These are phyloP conservation scores for Microglena sp. DNA, from an alignment of 139 green algal species.

Conservation along the genomic window DNA sequence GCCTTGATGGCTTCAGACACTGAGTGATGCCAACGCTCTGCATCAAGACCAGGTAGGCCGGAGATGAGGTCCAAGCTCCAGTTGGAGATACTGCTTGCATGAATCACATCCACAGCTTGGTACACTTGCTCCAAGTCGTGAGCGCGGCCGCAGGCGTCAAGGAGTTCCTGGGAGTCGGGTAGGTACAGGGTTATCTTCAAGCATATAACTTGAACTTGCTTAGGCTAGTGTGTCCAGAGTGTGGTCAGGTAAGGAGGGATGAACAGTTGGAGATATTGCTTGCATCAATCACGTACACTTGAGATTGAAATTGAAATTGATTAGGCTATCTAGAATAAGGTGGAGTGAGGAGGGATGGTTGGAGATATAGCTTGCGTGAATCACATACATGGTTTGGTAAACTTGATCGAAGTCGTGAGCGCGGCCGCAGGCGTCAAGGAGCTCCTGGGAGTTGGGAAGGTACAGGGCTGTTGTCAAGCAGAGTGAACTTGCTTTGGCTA, in stretches of 20 bases:
- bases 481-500: neutral
- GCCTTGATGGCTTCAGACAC: conserved; percentile 54
- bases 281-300: too few species aligned
- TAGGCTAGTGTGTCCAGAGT: neutral
- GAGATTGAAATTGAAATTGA: too few species aligned
- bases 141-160: conserved; percentile 58
- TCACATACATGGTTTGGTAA: conserved; percentile 49
- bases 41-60: conserved; percentile 65
- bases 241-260: neutral
- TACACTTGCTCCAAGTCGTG: conserved; percentile 60
- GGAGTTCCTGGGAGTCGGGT: conserved; percentile 35
- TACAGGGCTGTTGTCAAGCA: neutral
- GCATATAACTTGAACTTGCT: neutral
- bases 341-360: too few species aligned
- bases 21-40: conserved; percentile 50
- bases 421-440: conserved; percentile 60
- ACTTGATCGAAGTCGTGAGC: conserved; percentile 61
- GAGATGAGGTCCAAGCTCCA: conserved; percentile 92
- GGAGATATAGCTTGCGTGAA: too few species aligned
- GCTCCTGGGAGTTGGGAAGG: conserved; percentile 26
- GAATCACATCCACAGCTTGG: conserved; percentile 55
- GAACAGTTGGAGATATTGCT: too few species aligned
- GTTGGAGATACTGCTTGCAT: conserved; percentile 33
- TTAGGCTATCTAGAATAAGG: too few species aligned
- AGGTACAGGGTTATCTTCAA: neutral